Evolutionary conservation across 306 rosid genomes (phyloP).

Genomic region (Ormosia emarginata): DNA sequence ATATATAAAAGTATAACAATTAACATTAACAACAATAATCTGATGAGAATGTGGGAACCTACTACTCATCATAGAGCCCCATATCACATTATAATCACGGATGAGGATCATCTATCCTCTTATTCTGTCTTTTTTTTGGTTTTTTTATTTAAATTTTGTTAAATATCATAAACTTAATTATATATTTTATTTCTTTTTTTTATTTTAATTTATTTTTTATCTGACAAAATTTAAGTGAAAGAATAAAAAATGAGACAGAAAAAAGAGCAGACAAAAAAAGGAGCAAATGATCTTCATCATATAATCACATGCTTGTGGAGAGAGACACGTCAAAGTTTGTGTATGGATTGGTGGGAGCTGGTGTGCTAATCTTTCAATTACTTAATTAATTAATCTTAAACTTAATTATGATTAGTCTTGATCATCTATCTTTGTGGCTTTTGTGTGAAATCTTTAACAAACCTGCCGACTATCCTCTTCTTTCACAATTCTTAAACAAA

Average conservation of each 20-base stretch:
- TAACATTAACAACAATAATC: neutral
- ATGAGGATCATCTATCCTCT: too few species aligned
- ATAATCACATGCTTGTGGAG: neutral
- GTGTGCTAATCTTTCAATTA: neutral
- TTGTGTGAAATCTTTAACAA: neutral
- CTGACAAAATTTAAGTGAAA: too few species aligned
- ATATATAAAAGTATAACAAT: neutral
- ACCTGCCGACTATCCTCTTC: conserved; percentile 32
- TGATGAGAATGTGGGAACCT: neutral
- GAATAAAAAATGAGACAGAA: too few species aligned
- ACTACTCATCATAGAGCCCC: neutral
- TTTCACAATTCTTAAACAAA: neutral
- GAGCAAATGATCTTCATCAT: too few species aligned
- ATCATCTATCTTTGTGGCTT: neutral
- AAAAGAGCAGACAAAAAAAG: too few species aligned
- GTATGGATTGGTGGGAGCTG: neutral
- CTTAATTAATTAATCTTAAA: neutral
- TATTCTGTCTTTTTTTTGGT: too few species aligned
- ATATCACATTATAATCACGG: neutral
- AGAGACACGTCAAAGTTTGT: conserved; percentile 12
- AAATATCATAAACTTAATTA: too few species aligned
- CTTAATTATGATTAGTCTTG: conserved; percentile 11
- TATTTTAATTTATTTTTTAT: too few species aligned
- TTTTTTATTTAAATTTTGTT: too few species aligned
- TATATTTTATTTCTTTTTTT: too few species aligned